phyloP scores from a whole-genome alignment of 768 basidiomycete genomes.

The Rhodocollybia butyracea region DNA sequence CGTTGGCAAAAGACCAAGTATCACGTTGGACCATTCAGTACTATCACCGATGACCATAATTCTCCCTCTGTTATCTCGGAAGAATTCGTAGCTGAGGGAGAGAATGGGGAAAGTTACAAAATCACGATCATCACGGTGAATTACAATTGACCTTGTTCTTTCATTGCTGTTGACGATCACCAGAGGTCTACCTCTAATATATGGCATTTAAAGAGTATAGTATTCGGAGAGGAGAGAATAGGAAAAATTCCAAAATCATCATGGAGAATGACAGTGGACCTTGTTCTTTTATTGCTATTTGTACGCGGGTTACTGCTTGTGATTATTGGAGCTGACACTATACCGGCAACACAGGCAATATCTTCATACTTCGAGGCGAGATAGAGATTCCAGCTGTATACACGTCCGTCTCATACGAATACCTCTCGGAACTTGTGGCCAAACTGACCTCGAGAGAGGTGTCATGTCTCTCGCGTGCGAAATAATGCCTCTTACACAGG shows the following conservation, averaged over 20 bases:
- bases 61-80: too few species aligned
- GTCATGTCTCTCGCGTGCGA: conserved; percentile 72
- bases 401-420: conserved; percentile 76
- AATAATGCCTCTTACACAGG: conserved; percentile 73
- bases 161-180: too few species aligned
- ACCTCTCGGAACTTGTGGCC: conserved; percentile 78
- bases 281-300: conserved; percentile 89
- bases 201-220: conserved; percentile 76
- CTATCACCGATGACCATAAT: too few species aligned
- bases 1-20: too few species aligned
- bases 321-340: background rate
- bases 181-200: conserved; percentile 54
- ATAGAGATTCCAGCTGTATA: conserved; percentile 69
- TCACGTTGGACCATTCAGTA: too few species aligned
- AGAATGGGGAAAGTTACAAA: too few species aligned
- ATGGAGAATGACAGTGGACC: conserved; percentile 87
- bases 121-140: too few species aligned
- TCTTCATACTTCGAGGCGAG: conserved; percentile 78
- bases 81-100: too few species aligned
- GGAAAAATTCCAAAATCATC: conserved; percentile 54
- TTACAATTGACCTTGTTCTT: too few species aligned
- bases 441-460: conserved; percentile 69
- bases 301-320: conserved; percentile 35
- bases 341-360: conserved; percentile 59
- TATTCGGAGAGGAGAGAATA: too few species aligned